Evolutionary conservation across 306 rosid genomes (phyloP).

Genomic region (Castanea crenata): DNA sequence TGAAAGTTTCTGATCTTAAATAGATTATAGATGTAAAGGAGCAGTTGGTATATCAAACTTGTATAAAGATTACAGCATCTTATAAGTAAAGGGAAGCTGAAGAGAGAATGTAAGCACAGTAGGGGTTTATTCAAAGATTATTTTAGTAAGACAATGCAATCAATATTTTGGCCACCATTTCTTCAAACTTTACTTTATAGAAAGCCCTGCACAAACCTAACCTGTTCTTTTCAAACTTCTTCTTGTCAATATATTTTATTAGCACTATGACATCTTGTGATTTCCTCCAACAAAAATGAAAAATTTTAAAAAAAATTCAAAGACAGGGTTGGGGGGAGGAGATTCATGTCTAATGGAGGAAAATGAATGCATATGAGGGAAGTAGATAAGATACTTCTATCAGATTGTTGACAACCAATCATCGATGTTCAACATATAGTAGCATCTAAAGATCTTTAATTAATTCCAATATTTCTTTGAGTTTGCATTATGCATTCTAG

Average conservation of each 20-base stretch:
- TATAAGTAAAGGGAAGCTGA: neutral
- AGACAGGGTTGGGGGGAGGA: neutral
- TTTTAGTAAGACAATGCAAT: neutral
- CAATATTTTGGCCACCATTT: neutral
- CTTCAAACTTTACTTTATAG: constrained; percentile 3
- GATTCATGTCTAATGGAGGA: neutral
- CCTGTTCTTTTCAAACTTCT: constrained; percentile 4
- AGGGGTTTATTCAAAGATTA: neutral
- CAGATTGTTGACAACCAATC: neutral
- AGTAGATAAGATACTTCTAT: neutral
- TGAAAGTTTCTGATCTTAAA: constrained; percentile 5
- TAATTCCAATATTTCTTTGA: too few species aligned
- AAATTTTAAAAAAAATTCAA: neutral
- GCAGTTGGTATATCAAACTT: neutral
- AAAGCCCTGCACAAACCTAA: constrained; percentile 11
- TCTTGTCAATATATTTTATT: neutral
- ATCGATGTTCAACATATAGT: neutral
- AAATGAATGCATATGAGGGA: neutral
- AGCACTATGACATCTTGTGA: neutral
- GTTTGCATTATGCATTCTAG: neutral
- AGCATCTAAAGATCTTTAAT: neutral
- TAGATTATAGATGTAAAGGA: constrained; percentile 1
- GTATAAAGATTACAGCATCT: neutral
- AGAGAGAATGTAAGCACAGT: neutral
- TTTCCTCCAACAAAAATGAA: neutral